Conservation (phyloP, 1,284 basidiomycete genomes). For the Rhodotorula sp. region DNA sequence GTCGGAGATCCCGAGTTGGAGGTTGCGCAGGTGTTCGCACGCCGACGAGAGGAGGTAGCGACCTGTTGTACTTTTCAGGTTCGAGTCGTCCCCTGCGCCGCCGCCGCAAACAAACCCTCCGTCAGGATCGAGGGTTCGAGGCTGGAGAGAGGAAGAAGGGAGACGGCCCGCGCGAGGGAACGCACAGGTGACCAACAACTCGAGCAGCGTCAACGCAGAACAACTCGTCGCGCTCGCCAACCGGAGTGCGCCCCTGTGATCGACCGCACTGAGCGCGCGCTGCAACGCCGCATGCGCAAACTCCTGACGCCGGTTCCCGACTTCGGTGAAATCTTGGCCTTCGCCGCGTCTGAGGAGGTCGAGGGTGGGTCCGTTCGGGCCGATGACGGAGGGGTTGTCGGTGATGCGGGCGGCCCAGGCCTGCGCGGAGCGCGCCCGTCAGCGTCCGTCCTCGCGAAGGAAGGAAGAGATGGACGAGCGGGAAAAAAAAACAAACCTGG, state of each 20-base stretch:
- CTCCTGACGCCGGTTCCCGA: constrained; percentile 30
- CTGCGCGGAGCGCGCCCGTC: not conserved
- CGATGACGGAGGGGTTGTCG: constrained; percentile 26
- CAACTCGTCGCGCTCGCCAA: constrained; percentile 14
- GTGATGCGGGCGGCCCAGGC: constrained; percentile 32
- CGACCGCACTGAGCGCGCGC: constrained; percentile 23
- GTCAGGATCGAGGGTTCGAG: too few relatives aligned
- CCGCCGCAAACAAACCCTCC: too few relatives aligned
- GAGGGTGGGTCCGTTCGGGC: constrained; percentile 18
- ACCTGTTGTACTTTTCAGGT: constrained; percentile 6
- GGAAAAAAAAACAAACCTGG: constrained; percentile 10
- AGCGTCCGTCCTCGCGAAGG: too few relatives aligned
- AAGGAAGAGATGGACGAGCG: too few relatives aligned
- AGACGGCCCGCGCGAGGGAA: not conserved
- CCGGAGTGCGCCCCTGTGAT: constrained; percentile 20
- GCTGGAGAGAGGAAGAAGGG: not conserved
- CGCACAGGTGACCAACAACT: constrained; percentile 35
- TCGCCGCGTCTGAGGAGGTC: constrained; percentile 4
- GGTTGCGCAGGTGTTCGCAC: constrained; percentile 29
- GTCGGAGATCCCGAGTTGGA: constrained; percentile 29
- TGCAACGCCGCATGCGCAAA: constrained; percentile 29
- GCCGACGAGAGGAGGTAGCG: constrained; percentile 24
- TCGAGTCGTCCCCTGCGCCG: constrained; percentile 17
- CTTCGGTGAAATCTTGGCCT: constrained; percentile 15
- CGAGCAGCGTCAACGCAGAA: constrained; percentile 22